Evolutionary conservation across 2,329 filamentous ascomycete species (phyloP), one percentile per base, ranked within the genome.

Genomic region (Ploettnerulaceae sp.): DNA sequence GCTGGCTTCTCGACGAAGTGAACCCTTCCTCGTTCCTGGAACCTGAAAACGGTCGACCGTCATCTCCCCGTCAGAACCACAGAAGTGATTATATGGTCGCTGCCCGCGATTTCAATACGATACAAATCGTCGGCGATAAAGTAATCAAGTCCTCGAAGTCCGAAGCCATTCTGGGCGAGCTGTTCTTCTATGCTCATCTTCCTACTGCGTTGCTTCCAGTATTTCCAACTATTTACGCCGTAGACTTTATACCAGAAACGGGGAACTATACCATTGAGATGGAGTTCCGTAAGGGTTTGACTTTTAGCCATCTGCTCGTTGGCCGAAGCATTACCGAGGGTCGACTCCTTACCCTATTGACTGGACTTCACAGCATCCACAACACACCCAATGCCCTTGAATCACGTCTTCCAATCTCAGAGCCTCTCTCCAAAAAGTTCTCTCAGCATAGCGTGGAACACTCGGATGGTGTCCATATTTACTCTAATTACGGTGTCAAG

Each of bases 141-240:
- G 58, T 63, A 24, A 56, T 62, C 45, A 64, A 64, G 45, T 61
- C 60, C 18, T 61, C 56, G 51, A 63, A 60, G 51, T 60, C 56
- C 4, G 59, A 61, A 24, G 59, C 58, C 38, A 62, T 64, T 24
- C 52, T 64, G 4, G 61, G 62, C 47, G 62, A 64, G 46, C 46
- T 64, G n/a, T 64, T 55, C 44, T 64, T 64, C 49, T 64, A 63
- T 49, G 56, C 60, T 7, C 61, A 64, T 42, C 55, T 63, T 54
- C 61, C 61, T 7, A 39, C 48, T 8, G 36, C 51, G 25, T 39
- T 63, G 4, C 39, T 49, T 1, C 34, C 47, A 17, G 48, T 57
- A 8, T 47, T 47, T 9, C 36, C 44, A 3, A 41, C 20, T 7
- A 24, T 32, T 3, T 40, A 24, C 5, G 36, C 36, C 2, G 44